Conservation (phyloP, 805 yeast genomes). For the Schwanniomyces vanrijiae region DNA sequence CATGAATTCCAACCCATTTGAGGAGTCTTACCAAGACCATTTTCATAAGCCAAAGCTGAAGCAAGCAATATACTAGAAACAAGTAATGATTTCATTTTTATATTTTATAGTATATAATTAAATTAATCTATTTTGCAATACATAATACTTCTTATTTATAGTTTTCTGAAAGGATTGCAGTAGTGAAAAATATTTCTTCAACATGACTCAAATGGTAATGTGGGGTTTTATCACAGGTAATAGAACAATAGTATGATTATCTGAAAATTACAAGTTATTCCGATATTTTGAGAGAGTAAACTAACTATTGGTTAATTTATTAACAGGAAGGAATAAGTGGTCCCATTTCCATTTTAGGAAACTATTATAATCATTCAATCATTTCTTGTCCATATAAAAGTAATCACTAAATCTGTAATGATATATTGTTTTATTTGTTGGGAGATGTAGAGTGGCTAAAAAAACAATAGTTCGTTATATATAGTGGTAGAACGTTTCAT, state of each 20-base stretch:
- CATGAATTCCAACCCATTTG: conserved; percentile 29
- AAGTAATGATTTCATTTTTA: not conserved
- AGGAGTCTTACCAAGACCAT: conserved; percentile 13
- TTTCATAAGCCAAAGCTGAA: conserved; percentile 5
- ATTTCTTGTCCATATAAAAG: too few relatives aligned
- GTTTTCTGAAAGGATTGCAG: too few relatives aligned
- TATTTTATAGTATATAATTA: too few relatives aligned
- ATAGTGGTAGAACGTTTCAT: too few relatives aligned
- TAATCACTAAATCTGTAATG: too few relatives aligned
- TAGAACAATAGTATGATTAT: not conserved
- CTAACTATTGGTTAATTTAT: not conserved
- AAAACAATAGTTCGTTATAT: not conserved
- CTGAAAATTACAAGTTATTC: not conserved
- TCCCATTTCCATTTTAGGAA: not conserved
- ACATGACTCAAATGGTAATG: too few relatives aligned
- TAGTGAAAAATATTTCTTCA: too few relatives aligned
- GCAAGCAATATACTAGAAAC: not conserved
- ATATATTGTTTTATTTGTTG: not conserved
- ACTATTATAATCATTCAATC: too few relatives aligned
- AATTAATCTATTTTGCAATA: too few relatives aligned
- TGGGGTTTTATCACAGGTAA: not conserved
- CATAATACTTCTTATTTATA: too few relatives aligned
- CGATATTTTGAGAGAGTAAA: not conserved
- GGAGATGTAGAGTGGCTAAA: not conserved
- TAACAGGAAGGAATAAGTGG: too few relatives aligned